Percentiles rank a stretch among this genome's conserved stretches.
Evolutionary conservation across 495 filamentous ascomycete genomes (phyloP).

Genomic region (Parachaetomium inaequale): DNA sequence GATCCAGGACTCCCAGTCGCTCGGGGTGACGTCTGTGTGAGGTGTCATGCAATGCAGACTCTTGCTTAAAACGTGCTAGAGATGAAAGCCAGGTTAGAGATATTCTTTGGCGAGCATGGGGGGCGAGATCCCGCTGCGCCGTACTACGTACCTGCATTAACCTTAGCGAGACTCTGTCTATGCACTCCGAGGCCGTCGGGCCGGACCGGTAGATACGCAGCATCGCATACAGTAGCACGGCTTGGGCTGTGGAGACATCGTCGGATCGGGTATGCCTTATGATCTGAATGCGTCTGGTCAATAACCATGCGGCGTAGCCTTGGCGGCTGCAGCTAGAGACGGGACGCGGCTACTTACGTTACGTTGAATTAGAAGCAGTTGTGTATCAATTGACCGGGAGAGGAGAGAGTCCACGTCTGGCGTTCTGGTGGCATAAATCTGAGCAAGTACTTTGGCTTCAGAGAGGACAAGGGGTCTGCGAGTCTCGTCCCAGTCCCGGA

Average conservation of each 20-base stretch:
- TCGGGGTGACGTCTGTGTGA: background rate
- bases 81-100: background rate
- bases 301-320: background rate
- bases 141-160: conserved; percentile 3
- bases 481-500: background rate
- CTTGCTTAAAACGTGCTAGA: conserved; percentile 5
- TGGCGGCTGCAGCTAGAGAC: background rate
- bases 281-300: background rate
- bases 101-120: background rate
- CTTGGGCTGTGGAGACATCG: background rate
- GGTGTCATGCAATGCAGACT: background rate
- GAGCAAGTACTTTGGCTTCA: background rate
- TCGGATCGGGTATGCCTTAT: background rate
- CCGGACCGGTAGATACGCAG: conserved; percentile 5
- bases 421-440: background rate
- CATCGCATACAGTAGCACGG: background rate
- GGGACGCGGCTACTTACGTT: background rate
- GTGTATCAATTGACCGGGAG: background rate
- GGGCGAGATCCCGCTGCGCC: background rate
- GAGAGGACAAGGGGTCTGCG: background rate
- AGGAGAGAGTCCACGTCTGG: background rate
- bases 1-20: conserved; percentile 1
- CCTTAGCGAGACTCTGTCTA: background rate
- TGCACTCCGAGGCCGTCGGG: background rate
- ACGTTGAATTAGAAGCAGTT: background rate